Percentiles rank a stretch among this genome's conserved stretches.
Evolutionary conservation across 306 rosid species (phyloP).

Genomic region (Adenanthera pavonina): DNA sequence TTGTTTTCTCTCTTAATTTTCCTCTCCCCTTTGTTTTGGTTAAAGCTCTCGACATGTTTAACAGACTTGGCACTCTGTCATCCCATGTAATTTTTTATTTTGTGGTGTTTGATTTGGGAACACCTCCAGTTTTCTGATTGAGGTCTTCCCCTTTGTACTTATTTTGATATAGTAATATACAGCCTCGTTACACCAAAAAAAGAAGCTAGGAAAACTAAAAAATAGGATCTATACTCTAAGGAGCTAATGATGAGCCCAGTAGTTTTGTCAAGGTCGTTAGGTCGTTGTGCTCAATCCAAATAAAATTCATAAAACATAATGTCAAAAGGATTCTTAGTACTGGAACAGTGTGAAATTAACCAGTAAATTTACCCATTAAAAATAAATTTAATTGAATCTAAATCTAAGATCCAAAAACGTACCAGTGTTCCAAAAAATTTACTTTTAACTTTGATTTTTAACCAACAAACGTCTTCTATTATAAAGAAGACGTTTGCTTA

Average conservation of each 20-base stretch:
- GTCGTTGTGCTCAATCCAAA: constrained; percentile 1
- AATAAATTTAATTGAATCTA: background rate
- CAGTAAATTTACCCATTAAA: background rate
- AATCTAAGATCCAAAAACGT: background rate
- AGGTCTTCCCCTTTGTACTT: too few species aligned
- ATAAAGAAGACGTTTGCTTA: too few species aligned
- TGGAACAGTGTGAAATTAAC: background rate
- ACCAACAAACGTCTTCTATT: background rate
- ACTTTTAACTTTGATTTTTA: background rate
- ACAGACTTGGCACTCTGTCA: too few species aligned
- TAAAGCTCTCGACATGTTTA: too few species aligned
- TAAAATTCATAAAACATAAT: background rate
- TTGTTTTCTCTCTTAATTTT: too few species aligned
- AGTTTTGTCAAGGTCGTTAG: background rate
- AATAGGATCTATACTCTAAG: background rate
- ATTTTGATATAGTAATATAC: too few species aligned
- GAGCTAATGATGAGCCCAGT: background rate
- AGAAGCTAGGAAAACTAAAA: background rate
- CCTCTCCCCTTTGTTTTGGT: too few species aligned
- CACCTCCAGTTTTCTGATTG: too few species aligned
- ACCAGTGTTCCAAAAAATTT: background rate
- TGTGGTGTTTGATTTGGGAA: too few species aligned
- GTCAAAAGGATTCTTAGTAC: background rate
- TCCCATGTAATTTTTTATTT: too few species aligned
- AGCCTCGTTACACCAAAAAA: too few species aligned